Base-by-base conservation (phyloP, 176 grass and related monocot genomes). In the Canna indica region DNA sequence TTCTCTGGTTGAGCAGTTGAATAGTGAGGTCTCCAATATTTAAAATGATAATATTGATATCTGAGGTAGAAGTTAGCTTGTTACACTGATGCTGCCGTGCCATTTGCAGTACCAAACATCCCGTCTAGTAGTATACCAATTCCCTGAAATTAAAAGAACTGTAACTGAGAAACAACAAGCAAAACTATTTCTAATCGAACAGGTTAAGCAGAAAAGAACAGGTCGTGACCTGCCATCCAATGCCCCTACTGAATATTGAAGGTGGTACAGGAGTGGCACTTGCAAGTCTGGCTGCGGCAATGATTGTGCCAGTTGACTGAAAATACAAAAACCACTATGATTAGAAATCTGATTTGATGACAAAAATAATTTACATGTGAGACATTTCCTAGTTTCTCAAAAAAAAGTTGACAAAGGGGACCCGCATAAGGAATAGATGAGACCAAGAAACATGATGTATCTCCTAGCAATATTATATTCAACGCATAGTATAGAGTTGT, bases 81-180 rank as follows among this genome's bases (percentile, higher is more conserved):
- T 86, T 93, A 99, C 94, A 90, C 86, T 81, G 94, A 92, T 79
- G 88, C 86, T 73, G 89, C 80, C 28, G 94, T 83, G 57, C 94
- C 94, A 74, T 85, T 82, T 78, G 86, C 69, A 59, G 94, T 87
- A 59, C 94, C 94, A 60, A 88, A 90, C 74, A 99, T 22, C 50
- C 94, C 94, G 56, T 90, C 80, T 70, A 99, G 70, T 76, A 97
- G 81, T 61, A 87, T 90, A n/a, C 84, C 91, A 83, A 99, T 85
- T 68, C 89, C 89, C 94, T 99, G 77, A 25, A 71, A 74, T 53
- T 69, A 56, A n/a, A 77, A 73, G 47, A 59, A 27, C 48, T 68
- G 75, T 17, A 34, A 42, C 29, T 42, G 8, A 78, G 39, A 67
- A 83, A 1, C 48, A 69, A 29, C 60, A 25, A 32, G 20, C 3